phyloP scores from a whole-genome alignment of 805 yeast species.

The Wickerhamiella parazyma region DNA sequence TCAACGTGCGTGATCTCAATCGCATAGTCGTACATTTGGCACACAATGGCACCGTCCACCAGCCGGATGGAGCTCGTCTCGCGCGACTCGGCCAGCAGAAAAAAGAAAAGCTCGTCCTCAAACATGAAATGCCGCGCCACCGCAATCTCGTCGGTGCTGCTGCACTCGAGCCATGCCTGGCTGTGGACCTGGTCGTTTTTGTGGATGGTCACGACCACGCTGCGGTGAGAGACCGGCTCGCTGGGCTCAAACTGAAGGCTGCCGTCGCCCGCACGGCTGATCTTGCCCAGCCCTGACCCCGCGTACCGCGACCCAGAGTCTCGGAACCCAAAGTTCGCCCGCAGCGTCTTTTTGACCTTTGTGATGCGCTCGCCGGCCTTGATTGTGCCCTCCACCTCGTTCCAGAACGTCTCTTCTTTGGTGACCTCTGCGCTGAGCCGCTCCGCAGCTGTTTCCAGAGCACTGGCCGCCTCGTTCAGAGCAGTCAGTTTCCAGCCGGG shows the following conservation, averaged over 20 bases:
- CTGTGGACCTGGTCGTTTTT: conserved; percentile 34
- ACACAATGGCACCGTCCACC: conserved; percentile 45
- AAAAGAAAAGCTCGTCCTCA: conserved; percentile 79
- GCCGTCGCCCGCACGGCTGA: conserved; percentile 28
- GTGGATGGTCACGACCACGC: conserved; percentile 46
- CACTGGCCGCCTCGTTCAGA: conserved; percentile 39
- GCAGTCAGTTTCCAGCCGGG: conserved; percentile 81
- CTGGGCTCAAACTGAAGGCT: conserved; percentile 31
- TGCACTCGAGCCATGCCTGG: conserved; percentile 19
- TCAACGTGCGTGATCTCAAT: conserved; percentile 49
- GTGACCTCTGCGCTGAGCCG: conserved; percentile 40
- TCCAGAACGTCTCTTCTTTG: conserved; percentile 61
- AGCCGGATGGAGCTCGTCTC: conserved; percentile 53
- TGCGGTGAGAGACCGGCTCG: conserved; percentile 30
- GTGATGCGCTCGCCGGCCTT: conserved; percentile 46
- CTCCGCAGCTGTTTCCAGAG: conserved; percentile 38
- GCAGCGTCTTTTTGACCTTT: conserved; percentile 49
- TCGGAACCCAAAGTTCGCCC: conserved; percentile 80
- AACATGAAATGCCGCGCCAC: conserved; percentile 63
- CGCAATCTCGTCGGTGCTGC: conserved; percentile 33
- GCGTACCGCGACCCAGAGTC: conserved; percentile 74
- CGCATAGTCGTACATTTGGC: conserved; percentile 51
- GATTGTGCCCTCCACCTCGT: conserved; percentile 31
- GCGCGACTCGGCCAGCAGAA: conserved; percentile 63
- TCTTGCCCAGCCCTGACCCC: conserved; percentile 58